Conservation (phyloP, 2,329 filamentous ascomycete genomes). For the Graphilbum sp. region DNA sequence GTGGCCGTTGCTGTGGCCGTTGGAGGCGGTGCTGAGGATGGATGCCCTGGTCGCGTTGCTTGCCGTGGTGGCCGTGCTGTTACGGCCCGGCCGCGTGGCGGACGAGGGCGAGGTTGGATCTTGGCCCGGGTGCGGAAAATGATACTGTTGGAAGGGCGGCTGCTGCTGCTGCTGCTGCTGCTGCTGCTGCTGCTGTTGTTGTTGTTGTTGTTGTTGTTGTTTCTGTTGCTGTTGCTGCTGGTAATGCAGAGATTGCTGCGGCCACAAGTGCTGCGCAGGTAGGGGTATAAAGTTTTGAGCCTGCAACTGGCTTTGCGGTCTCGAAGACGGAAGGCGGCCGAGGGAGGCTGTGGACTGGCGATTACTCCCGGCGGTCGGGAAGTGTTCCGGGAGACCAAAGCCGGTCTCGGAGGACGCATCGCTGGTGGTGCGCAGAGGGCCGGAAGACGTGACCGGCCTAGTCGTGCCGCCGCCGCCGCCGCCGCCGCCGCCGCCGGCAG, state of each 20-base stretch:
- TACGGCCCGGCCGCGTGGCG: neutral
- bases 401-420: neutral
- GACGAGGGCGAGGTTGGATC: neutral
- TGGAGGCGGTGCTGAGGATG: slow-evolving; percentile 6
- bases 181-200: neutral
- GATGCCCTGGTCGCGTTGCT: slow-evolving; percentile 6
- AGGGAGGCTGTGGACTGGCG: neutral
- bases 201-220: neutral
- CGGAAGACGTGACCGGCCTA: neutral
- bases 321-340: too few species aligned
- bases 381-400: neutral
- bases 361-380: neutral
- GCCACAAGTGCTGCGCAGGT: neutral
- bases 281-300: neutral
- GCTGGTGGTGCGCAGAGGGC: neutral
- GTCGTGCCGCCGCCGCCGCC: too few species aligned
- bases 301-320: neutral
- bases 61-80: slow-evolving; percentile 1
- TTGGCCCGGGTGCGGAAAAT: neutral
- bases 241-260: neutral
- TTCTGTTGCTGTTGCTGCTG: neutral
- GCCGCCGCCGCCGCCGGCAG: neutral
- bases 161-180: neutral
- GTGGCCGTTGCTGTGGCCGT: too few species aligned
- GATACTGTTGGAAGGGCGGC: neutral